Base-by-base conservation (phyloP, 2,329 filamentous ascomycete species). In the Cyphellophora europaea region DNA sequence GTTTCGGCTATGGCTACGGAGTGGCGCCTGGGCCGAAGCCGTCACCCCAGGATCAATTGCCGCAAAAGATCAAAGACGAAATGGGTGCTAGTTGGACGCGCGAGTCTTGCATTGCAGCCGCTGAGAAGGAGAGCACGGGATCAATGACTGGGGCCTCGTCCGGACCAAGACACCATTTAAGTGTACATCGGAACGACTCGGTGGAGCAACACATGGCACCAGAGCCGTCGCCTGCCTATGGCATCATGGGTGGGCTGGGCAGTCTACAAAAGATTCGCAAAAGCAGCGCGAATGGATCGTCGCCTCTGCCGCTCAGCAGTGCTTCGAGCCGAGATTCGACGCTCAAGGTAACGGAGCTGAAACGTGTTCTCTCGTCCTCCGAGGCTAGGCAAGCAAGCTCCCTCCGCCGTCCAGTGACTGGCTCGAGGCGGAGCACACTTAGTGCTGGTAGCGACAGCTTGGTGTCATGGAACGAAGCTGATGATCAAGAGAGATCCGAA, bases 51-150 rank as follows among this genome's bases (percentile, higher is more conserved):
- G 57, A 61, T n/a, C 70, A 79, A 38, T 63, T 94, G 2, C 82
- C 86, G 0, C 56, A 64, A 11, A 68, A 66, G 17, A 74, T 86
- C 47, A 77, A 72, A 45, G 83, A 91, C 42, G 73, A 84, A 46
- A 83, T 95, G 72, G 63, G 86, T 38, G 66, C 73, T 13, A 74
- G 83, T 31, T 95, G 89, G 89, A 81, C 77, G 25, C 78, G 79
- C 51, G 87, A 93, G 14, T 61, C 67, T 11, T 82, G 82, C 19
- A 63, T 91, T 34, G 72, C 78, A 8, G 68, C 74, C 23, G 70
- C 84, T 32, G 76, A 82, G 40, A 75, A 66, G 39, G 66, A 82
- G 36, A 73, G 69, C 32, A 82, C 68, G 35, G 86, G 85, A 14
- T 93, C 86, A 3, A 77, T 74, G 43, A 69, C 73, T 2, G 79